Evolutionary conservation across 257 asterid genomes (phyloP).

Genomic region (Primulina eburnea): DNA sequence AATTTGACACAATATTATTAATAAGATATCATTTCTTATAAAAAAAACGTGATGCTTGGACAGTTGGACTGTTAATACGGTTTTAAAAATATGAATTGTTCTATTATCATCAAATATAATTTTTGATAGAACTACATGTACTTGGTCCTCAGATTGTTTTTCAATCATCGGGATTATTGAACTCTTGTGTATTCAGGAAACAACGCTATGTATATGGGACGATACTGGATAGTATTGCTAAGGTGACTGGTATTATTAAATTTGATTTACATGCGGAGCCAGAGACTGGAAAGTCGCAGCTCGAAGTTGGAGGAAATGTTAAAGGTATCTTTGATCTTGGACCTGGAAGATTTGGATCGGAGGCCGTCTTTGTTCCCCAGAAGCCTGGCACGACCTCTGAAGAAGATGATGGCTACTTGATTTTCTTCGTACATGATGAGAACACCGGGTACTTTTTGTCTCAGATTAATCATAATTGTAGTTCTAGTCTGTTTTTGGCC

Average conservation of each 20-base stretch:
- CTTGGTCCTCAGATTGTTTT: neutral
- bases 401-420: conserved; percentile 98
- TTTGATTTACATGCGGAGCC: conserved; percentile 91
- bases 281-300: conserved; percentile 68
- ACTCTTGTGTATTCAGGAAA: conserved; percentile 51
- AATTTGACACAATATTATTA: no score
- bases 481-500: neutral
- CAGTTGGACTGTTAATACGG: neutral
- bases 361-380: conserved; percentile 84
- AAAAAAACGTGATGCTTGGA: neutral
- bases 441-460: conserved; percentile 61
- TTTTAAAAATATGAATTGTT: neutral
- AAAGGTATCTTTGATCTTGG: conserved; percentile 84
- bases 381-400: conserved; percentile 65
- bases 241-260: conserved; percentile 81
- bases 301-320: conserved; percentile 91
- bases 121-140: no score
- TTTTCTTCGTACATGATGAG: conserved; percentile 84
- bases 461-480: neutral
- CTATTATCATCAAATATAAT: no score
- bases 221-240: conserved; percentile 71
- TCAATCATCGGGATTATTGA: neutral
- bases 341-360: conserved; percentile 89
- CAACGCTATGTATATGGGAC: conserved; percentile 88
- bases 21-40: no score